Percentiles rank a stretch among this genome's conserved stretches.
Conservation (phyloP, 176 grass and related monocot species). For the Olyra latifolia region DNA sequence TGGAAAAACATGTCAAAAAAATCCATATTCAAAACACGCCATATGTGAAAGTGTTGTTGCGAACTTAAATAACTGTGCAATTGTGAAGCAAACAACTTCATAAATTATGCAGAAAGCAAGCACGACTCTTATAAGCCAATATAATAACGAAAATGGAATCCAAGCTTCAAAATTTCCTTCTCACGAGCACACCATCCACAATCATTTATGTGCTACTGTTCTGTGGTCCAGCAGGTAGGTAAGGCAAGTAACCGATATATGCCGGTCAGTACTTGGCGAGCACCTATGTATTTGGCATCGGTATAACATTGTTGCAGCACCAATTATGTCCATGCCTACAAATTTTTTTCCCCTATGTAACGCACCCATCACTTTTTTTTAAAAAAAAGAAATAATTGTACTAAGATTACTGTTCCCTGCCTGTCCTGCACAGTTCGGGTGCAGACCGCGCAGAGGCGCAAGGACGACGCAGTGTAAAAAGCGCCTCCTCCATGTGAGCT, state of each 20-base stretch:
- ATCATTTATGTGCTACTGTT: constrained; percentile 39
- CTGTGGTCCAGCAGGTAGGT: constrained; percentile 29
- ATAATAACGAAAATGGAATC: constrained; percentile 6
- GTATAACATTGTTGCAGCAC: constrained; percentile 1
- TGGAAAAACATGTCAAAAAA: neutral
- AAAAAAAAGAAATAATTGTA: neutral
- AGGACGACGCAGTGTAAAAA: constrained; percentile 16
- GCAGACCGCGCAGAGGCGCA: neutral
- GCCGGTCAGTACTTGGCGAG: neutral
- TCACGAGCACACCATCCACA: neutral
- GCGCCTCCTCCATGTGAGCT: neutral
- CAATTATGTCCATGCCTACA: constrained; percentile 9
- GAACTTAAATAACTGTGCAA: neutral
- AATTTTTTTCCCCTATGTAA: neutral
- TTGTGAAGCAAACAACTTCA: neutral
- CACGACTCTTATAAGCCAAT: neutral
- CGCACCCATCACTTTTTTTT: neutral
- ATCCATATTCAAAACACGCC: neutral
- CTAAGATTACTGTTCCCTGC: neutral
- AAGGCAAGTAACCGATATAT: neutral
- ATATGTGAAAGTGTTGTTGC: neutral
- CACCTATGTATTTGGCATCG: constrained; percentile 14
- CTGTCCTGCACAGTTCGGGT: neutral
- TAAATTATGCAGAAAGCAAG: neutral
- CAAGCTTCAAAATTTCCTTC: neutral